These are phyloP conservation scores for Rhytidiadelphus loreus DNA, from an alignment of 225 moss, liverwort and hornwort genomes.

Conservation along the genomic window DNA sequence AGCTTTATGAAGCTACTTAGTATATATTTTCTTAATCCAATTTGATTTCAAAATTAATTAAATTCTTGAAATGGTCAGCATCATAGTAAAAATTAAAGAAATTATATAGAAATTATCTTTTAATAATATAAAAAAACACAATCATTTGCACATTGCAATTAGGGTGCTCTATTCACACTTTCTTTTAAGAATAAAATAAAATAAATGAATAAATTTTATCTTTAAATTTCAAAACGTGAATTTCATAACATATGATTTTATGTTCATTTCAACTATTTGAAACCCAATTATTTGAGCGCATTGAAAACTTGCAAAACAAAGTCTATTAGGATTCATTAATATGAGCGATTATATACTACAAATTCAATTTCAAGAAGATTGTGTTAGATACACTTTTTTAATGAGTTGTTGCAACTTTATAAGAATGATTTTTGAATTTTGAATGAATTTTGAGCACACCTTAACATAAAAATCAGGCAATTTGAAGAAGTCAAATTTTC, in stretches of 20 bases:
- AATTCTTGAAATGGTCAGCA: not conserved
- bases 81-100: too few relatives aligned
- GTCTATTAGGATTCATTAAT: not conserved
- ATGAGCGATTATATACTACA: not conserved
- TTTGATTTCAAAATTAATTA: not conserved
- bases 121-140: not conserved
- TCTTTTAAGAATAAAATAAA: not conserved
- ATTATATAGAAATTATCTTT: too few relatives aligned
- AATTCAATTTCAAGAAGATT: too few relatives aligned
- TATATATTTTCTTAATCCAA: not conserved
- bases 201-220: not conserved
- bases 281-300: too few relatives aligned
- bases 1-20: too few relatives aligned
- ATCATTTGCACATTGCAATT: not conserved
- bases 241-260: too few relatives aligned
- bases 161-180: too few relatives aligned
- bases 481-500: slow-evolving; percentile 54
- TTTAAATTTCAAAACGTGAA: too few relatives aligned
- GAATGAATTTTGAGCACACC: slow-evolving; percentile 9
- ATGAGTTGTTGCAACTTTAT: not conserved
- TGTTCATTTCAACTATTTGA: not conserved
- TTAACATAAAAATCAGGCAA: slow-evolving; percentile 77
- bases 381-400: too few relatives aligned
- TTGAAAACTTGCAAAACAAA: not conserved
- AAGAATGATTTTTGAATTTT: not conserved